A percentile compares a stretch with the other conserved stretches of the same genome.
These are phyloP conservation scores for Verticillium alfalfae DNA, from an alignment of 2,329 filamentous ascomycete species.

Conservation along the genomic window DNA sequence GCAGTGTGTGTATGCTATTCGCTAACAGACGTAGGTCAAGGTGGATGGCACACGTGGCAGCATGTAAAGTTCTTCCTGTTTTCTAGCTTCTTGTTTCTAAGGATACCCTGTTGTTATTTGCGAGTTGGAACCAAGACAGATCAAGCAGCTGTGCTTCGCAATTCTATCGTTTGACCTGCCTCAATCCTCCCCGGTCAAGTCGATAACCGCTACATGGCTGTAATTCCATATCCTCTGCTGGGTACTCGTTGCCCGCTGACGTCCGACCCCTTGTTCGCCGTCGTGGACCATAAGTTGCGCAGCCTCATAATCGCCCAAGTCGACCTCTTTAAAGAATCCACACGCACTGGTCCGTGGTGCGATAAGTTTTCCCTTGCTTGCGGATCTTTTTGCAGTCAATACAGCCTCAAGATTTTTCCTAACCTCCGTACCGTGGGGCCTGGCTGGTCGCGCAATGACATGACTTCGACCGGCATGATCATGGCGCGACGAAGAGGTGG, in stretches of 20 bases:
- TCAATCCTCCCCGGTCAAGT: conserved; percentile 7
- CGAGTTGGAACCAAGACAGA: too few relatives aligned
- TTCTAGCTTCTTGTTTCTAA: too few relatives aligned
- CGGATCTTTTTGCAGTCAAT: not conserved
- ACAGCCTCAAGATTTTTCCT: not conserved
- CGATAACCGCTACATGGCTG: conserved; percentile 8
- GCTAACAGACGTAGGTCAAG: not conserved
- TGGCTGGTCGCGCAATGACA: not conserved
- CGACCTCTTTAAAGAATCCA: conserved; percentile 32
- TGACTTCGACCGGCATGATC: not conserved
- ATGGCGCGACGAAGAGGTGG: not conserved
- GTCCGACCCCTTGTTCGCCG: not conserved
- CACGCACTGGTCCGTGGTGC: not conserved
- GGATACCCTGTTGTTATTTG: too few relatives aligned
- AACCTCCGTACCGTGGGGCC: not conserved
- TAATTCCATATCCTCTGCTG: not conserved
- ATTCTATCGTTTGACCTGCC: not conserved
- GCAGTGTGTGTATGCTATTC: not conserved
- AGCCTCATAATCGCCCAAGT: conserved; percentile 20
- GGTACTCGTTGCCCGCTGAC: not conserved
- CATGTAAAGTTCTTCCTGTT: too few relatives aligned
- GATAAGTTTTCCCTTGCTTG: not conserved
- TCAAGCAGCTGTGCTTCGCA: too few relatives aligned
- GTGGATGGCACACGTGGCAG: not conserved
- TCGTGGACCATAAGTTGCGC: conserved; percentile 10